These are phyloP conservation scores for Cryphonectria radicalis DNA, from an alignment of 2,329 filamentous ascomycete species.

Conservation along the genomic window DNA sequence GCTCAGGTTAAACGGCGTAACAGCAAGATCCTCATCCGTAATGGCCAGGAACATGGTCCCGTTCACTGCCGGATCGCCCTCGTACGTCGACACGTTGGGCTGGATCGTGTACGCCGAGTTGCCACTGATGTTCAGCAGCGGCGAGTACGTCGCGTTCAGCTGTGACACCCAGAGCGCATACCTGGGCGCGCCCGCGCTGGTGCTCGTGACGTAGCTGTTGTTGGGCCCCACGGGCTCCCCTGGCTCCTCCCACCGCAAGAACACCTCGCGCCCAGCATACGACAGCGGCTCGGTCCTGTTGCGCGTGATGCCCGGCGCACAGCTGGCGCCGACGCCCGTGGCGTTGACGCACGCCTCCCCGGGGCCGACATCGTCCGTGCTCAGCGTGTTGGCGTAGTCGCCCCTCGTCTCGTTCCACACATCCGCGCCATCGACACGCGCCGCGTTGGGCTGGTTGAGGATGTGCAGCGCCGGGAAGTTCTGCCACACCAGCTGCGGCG, in stretches of 20 bases:
- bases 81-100: conserved; percentile 70
- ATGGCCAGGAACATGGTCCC: conserved; percentile 80
- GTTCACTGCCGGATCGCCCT: conserved; percentile 71
- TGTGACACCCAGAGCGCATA: conserved; percentile 80
- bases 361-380: conserved; percentile 47
- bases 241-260: conserved; percentile 73
- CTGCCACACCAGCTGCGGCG: conserved; percentile 79
- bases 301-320: conserved; percentile 66
- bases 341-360: conserved; percentile 62
- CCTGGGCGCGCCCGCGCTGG: conserved; percentile 59
- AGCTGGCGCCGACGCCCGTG: conserved; percentile 58
- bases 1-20: conserved; percentile 78
- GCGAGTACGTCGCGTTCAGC: conserved; percentile 74
- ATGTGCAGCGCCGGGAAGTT: conserved; percentile 78
- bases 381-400: conserved; percentile 59
- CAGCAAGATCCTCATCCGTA: conserved; percentile 68
- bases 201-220: conserved; percentile 75
- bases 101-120: conserved; percentile 71
- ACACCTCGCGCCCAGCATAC: conserved; percentile 73
- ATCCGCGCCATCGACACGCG: conserved; percentile 65
- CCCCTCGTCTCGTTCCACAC: conserved; percentile 67
- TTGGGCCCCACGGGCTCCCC: conserved; percentile 75
- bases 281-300: conserved; percentile 74
- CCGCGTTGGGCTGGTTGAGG: conserved; percentile 77
- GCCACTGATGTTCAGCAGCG: conserved; percentile 56